A percentile compares a stretch with the other conserved stretches of the same genome.
Evolutionary conservation across 2,329 filamentous ascomycete species (phyloP).

Genomic region (Paecilomyces dactylethromorphus): DNA sequence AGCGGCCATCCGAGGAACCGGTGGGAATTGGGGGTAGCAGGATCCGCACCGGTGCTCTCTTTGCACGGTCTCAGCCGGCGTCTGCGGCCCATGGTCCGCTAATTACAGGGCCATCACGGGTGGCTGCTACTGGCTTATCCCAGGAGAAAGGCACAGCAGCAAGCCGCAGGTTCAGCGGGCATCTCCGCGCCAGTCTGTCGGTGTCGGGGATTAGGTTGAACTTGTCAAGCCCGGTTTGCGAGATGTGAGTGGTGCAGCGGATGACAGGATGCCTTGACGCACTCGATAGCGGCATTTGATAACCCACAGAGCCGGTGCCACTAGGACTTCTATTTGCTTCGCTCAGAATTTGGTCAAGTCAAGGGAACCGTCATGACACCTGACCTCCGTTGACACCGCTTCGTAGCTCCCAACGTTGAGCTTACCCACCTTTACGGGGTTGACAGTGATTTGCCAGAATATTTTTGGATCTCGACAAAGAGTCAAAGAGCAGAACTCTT

Average conservation of each 20-base stretch:
- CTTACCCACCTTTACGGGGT: not conserved
- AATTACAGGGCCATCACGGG: conserved; percentile 2
- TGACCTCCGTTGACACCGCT: not conserved
- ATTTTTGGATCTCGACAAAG: not conserved
- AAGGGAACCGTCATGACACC: not conserved
- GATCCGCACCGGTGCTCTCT: not conserved
- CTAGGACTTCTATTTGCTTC: not conserved
- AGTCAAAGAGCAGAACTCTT: not conserved
- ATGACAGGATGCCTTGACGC: conserved; percentile 4
- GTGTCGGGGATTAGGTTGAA: conserved; percentile 6
- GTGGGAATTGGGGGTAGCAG: not conserved
- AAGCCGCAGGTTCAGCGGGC: conserved; percentile 1
- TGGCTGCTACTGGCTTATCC: not conserved
- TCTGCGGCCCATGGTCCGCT: not conserved
- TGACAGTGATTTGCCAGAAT: not conserved
- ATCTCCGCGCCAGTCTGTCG: conserved; percentile 10
- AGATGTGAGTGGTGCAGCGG: conserved; percentile 10
- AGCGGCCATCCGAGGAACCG: not conserved
- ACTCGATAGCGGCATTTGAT: not conserved
- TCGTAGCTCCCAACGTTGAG: not conserved
- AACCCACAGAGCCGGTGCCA: not conserved
- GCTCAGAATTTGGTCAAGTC: not conserved
- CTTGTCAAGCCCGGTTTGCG: not conserved
- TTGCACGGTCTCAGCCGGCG: not conserved
- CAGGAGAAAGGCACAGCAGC: conserved; percentile 5